Conservation (phyloP, 768 basidiomycete species). For the Podaxis sp. region DNA sequence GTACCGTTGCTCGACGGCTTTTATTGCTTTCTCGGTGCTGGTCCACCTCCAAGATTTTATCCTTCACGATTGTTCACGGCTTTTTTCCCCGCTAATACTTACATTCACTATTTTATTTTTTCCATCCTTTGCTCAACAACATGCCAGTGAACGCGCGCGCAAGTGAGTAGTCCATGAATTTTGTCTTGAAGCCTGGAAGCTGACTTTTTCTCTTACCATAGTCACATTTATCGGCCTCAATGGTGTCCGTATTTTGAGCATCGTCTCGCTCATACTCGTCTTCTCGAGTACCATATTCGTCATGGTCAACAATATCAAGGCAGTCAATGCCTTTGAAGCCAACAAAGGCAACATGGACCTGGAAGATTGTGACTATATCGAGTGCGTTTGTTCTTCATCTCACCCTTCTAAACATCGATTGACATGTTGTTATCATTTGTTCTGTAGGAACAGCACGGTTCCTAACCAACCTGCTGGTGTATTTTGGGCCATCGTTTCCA, state of each 20-base stretch:
- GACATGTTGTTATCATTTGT: background rate
- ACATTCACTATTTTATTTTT: background rate
- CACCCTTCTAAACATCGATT: background rate
- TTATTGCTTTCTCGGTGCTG: slow-evolving; percentile 8
- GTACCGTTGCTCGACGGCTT: slow-evolving; percentile 5
- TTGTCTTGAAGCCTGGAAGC: background rate
- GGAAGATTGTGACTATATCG: slow-evolving; percentile 77
- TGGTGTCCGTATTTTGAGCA: slow-evolving; percentile 68
- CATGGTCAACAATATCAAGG: slow-evolving; percentile 74
- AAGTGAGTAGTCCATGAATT: background rate
- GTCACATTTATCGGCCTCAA: slow-evolving; percentile 76
- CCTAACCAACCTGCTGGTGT: slow-evolving; percentile 90
- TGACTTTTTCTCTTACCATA: slow-evolving; percentile 15
- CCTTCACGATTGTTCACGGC: background rate
- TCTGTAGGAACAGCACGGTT: slow-evolving; percentile 70
- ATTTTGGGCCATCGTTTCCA: slow-evolving; percentile 88
- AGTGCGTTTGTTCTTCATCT: slow-evolving; percentile 41
- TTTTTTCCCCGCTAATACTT: background rate
- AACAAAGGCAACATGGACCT: slow-evolving; percentile 35
- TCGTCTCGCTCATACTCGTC: slow-evolving; percentile 78
- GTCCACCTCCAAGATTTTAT: slow-evolving; percentile 7
- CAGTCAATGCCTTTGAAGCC: slow-evolving; percentile 64
- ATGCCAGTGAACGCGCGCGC: slow-evolving; percentile 6
- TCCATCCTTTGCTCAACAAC: background rate
- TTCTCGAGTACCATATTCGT: slow-evolving; percentile 75